Base-by-base conservation (phyloP, 2,329 filamentous ascomycete species). In the Penicillium sp. region DNA sequence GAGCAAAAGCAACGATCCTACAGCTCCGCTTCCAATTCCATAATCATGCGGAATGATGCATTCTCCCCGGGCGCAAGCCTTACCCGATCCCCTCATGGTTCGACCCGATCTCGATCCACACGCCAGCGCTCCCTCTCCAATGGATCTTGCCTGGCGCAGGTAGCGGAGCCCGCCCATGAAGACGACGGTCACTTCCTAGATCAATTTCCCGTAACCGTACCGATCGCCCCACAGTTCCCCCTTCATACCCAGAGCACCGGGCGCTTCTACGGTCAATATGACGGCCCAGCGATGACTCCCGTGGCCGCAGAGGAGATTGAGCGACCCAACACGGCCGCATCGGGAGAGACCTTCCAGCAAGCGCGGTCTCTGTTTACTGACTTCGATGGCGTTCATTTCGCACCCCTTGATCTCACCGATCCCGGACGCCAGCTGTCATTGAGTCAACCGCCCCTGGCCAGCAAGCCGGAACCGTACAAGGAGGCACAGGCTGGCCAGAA, bases 401-500 rank as follows among this genome's bases (percentile, higher is more conserved):
- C 51, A 57, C 69, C 31, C 61, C 43, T 58, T 49, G 63, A 66
- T 35, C 64, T 62, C 22, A 44, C 58, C 33, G 53, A 67, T 52
- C 49, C 58, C 51, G 59, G 61, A 48, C 69, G 72, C 23, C 71
- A 67, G 41, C 60, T 77, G 18, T 73, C 77, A 26, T 58, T 78
- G 41, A 69, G 60, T 20, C 70, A 69, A 47, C 73, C 74, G 22
- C 75, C 76, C 31, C 69, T 77, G 44, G 75, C 76, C 5, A 70
- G 67, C 52, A 66, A 73, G 48, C 66, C 73, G 12, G 65, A 73
- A 58, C 65, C 69, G 23, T 75, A 73, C 62, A 69, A 72, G 49
- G 69, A 76, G 53, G 71, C 75, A 2, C 70, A 68, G 48, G 87
- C 87, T 1, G 88, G 85, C 4, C 85, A 93, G 62, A 81, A 87